A percentile compares a stretch with the other conserved stretches of the same genome.
phyloP scores from a whole-genome alignment of 768 basidiomycete species.

The Auricularia sp. region DNA sequence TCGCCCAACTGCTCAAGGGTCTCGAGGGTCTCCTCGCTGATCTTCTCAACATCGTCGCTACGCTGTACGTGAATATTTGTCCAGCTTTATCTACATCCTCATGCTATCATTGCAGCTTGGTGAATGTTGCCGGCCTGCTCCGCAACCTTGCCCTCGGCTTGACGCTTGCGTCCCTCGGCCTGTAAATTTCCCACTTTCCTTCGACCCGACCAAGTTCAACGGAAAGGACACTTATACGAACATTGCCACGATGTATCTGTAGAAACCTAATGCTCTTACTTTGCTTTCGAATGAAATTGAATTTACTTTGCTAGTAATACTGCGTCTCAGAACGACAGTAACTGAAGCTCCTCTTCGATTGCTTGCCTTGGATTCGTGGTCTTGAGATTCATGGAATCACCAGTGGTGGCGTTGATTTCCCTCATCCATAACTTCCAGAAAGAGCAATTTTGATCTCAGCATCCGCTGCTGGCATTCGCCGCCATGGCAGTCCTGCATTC shows the following conservation, averaged over 20 bases:
- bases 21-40: constrained; percentile 22
- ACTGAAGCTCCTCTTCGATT: too few relatives aligned
- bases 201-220: background rate
- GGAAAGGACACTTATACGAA: background rate
- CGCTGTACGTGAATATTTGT: constrained; percentile 10
- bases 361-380: too few relatives aligned
- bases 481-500: background rate
- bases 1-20: constrained; percentile 18
- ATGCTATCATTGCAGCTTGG: background rate
- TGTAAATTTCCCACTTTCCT: background rate
- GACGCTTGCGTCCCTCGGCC: constrained; percentile 3
- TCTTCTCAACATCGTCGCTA: constrained; percentile 21
- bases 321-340: too few relatives aligned
- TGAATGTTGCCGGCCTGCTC: constrained; percentile 10
- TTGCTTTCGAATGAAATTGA: too few relatives aligned
- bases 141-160: constrained; percentile 8
- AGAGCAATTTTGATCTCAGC: background rate
- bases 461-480: background rate
- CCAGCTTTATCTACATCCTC: background rate
- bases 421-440: too few relatives aligned
- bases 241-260: background rate
- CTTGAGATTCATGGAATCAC: too few relatives aligned
- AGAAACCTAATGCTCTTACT: background rate
- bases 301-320: too few relatives aligned
- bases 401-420: too few relatives aligned